Evolutionary conservation across 2,329 filamentous ascomycete genomes (phyloP), one percentile per base, ranked within the genome.

Genomic region (Juglanconis oblonga): DNA sequence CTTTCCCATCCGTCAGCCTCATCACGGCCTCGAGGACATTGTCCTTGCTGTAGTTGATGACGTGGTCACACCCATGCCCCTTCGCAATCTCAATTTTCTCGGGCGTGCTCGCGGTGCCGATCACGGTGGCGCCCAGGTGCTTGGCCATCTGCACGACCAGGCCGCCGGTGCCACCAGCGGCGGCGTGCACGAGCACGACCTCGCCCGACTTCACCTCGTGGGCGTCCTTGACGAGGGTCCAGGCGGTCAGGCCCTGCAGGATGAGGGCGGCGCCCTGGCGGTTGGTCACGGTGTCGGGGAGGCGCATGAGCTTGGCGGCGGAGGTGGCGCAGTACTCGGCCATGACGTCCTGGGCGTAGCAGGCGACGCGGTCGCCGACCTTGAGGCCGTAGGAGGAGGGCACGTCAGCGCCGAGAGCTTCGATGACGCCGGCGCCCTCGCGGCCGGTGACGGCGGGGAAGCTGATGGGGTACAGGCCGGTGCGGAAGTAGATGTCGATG

Each of bases 191-290:
- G 3, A 97, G 83, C 0, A 93, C 82, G 84, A 89, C 61, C 56
- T 70, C 57, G 33, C 67, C 68, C 1, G 57, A 7, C 58, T 64
- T 54, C 9, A 70, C 64, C 17, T 64, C 55, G 58, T 70, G 66
- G 5, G 90, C 85, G 71, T 96, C 92, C 55, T 87, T 84, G 62
- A 91, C 84, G 36, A 97, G 80, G 0, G 91, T 90, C 69, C 94
- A 80, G 0, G 92, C 91, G 3, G 92, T 97, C 38, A 97, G 77
- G 1, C 91, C 92, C 72, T 96, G 93, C 13, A 96, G 77, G 24
- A 91, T 76, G 0, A 85, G 79, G 0, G 90, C 91, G 32, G 89
- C 87, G 8, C 86, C 89, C 6, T 84, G 76, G 52, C 89, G 83
- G 3, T 83, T 81, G 2, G 78, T 70, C 42, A 96, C 72, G 0